Evolutionary conservation across 768 basidiomycete genomes (phyloP).

Genomic region (Tulasnella sp.): DNA sequence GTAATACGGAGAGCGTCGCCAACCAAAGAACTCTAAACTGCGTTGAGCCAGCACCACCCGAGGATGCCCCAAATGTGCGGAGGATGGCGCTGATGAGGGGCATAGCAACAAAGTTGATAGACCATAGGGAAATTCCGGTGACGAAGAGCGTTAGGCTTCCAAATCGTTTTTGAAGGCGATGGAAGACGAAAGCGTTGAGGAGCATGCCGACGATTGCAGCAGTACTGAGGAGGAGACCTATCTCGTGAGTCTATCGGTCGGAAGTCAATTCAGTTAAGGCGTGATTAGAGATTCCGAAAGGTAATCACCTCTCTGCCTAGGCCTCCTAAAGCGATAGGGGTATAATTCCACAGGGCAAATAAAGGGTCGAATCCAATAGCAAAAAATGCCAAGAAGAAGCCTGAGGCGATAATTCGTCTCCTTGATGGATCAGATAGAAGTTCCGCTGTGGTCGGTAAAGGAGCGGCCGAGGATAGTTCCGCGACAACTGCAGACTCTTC

Average conservation of each 20-base stretch:
- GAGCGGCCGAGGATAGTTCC: background rate
- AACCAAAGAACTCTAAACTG: background rate
- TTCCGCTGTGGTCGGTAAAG: slow-evolving; percentile 5
- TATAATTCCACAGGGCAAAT: slow-evolving; percentile 66
- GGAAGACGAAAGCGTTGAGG: slow-evolving; percentile 14
- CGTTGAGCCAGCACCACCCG: background rate
- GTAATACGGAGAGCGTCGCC: background rate
- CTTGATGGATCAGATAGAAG: slow-evolving; percentile 25
- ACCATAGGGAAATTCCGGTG: slow-evolving; percentile 7
- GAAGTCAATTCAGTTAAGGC: background rate
- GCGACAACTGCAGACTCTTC: background rate
- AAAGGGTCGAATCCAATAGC: slow-evolving; percentile 59
- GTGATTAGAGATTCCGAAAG: background rate
- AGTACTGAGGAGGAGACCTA: background rate
- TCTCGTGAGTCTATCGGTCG: background rate
- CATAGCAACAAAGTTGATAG: slow-evolving; percentile 12
- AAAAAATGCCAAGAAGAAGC: slow-evolving; percentile 47
- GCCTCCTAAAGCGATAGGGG: slow-evolving; percentile 55
- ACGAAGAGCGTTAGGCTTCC: background rate
- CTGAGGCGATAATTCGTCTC: slow-evolving; percentile 23
- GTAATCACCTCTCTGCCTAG: slow-evolving; percentile 52
- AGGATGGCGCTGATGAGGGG: background rate
- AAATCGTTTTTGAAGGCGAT: background rate
- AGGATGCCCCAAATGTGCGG: background rate
- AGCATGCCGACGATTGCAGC: slow-evolving; percentile 7